Percentiles rank a stretch among this genome's conserved stretches.
Evolutionary conservation across 805 yeast species (phyloP).

Genomic region (Blastobotrys robertii): DNA sequence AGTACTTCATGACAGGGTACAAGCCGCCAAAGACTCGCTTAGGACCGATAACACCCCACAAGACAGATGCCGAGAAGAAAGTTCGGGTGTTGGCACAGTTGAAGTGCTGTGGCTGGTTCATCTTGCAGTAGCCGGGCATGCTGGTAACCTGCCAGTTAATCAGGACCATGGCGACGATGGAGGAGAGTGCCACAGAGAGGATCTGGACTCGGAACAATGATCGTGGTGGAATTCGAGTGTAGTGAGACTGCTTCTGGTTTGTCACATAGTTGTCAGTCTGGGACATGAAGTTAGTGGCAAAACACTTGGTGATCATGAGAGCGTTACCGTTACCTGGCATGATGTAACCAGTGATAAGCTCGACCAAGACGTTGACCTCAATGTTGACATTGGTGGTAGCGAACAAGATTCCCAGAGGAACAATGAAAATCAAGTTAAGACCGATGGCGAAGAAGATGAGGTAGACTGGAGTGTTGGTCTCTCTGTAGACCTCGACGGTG

Average conservation of each 20-base stretch:
- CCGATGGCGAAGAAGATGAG: slow-evolving; percentile 40
- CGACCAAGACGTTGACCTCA: slow-evolving; percentile 53
- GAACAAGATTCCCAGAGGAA: slow-evolving; percentile 52
- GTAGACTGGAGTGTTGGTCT: slow-evolving; percentile 33
- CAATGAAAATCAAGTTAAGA: slow-evolving; percentile 45
- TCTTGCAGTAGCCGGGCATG: slow-evolving; percentile 22
- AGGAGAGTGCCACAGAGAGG: slow-evolving; percentile 31
- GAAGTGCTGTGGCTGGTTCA: slow-evolving; percentile 25
- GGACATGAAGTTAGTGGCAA: slow-evolving; percentile 36
- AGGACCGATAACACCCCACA: slow-evolving; percentile 40
- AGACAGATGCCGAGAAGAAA: slow-evolving; percentile 41
- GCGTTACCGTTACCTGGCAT: slow-evolving; percentile 40
- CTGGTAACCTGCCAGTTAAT: slow-evolving; percentile 27
- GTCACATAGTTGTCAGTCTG: slow-evolving; percentile 47
- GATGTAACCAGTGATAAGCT: slow-evolving; percentile 54
- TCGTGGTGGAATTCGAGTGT: slow-evolving; percentile 49
- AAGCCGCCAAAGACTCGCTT: slow-evolving; percentile 32
- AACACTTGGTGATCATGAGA: slow-evolving; percentile 28
- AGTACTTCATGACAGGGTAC: slow-evolving; percentile 17
- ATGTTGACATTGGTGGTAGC: slow-evolving; percentile 50
- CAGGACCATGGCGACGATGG: slow-evolving; percentile 23
- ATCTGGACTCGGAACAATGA: slow-evolving; percentile 41
- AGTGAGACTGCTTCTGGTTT: slow-evolving; percentile 53
- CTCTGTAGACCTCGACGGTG: slow-evolving; percentile 14
- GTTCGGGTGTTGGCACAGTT: slow-evolving; percentile 32